These are phyloP conservation scores for Eutrema salsugineum DNA, from an alignment of 441 rosid genomes.

Conservation along the genomic window DNA sequence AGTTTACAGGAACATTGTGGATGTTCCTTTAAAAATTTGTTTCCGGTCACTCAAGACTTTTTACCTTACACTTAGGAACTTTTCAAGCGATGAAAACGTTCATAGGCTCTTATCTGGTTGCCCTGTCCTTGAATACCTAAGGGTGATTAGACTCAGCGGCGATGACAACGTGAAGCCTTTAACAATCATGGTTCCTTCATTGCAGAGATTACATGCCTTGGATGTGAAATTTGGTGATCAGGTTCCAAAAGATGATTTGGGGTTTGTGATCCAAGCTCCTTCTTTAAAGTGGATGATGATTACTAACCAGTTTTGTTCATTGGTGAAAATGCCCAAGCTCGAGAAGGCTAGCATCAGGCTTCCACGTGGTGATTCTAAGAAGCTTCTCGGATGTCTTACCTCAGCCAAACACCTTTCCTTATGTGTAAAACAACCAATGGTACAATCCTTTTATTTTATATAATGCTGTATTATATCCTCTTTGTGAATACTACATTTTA, in stretches of 20 bases:
- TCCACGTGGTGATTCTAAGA: background rate
- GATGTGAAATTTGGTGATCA: background rate
- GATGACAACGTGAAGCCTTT: background rate
- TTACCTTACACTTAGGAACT: background rate
- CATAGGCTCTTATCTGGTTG: background rate
- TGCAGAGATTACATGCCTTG: background rate
- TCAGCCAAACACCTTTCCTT: background rate
- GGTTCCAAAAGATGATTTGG: background rate
- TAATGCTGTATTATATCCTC: too few species aligned
- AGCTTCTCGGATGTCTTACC: background rate
- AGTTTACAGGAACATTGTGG: background rate
- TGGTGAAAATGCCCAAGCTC: background rate
- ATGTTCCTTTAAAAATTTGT: background rate
- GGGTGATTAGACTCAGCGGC: background rate
- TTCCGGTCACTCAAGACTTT: slow-evolving; percentile 2
- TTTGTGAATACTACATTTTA: too few species aligned
- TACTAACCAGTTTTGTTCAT: background rate
- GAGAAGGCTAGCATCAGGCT: background rate
- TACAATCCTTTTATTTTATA: background rate
- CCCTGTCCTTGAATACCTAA: background rate
- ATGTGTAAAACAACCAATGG: background rate
- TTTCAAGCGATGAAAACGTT: background rate
- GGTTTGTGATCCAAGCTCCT: background rate
- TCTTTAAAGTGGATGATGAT: background rate
- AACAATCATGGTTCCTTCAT: background rate